Base-by-base conservation (phyloP, 2,329 filamentous ascomycete species). In the Lasiodiplodia hormozganensis region DNA sequence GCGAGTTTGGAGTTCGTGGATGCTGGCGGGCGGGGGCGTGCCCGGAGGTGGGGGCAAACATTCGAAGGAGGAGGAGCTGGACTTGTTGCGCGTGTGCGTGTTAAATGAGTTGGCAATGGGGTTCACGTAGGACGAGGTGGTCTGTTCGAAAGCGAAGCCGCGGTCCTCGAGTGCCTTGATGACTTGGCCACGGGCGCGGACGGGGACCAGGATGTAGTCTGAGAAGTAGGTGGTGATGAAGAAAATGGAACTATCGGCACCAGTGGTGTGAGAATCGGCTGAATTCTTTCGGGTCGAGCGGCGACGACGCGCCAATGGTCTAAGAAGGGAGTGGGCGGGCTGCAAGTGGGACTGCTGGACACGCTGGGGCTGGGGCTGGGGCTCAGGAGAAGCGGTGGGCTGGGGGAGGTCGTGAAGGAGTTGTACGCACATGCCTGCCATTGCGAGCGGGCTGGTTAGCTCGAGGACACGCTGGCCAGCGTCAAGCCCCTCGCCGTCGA, bases 141-240 rank as follows among this genome's bases (percentile, higher is more conserved):
- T 77, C 65, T 84, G 89, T 71, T 93, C 91, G 73, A 97, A 94
- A 73, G 91, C 89, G 76, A 97, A 97, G 1, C 94, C 94, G 57
- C 91, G 88, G 21, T 89, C 87, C 69, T 95, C 85, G 5, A 98
- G 85, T 0, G 93, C 91, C 69, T 89, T 85, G 40, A 93, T 88
- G 58, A 98, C 94, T 49, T 89, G 90, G 31, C 87, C 82, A 62
- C 91, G 89, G 74, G 91, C 89, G 76, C 90, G 92, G 65, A 86
- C 86, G 0, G 96, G 94, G 0, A 97, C 93, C 43, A 98, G 86
- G 74, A 99, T 96, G 80, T 97, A 98, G 82, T 99, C 95, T 40
- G 92, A 96, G 81, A 97, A 98, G 81, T 98, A 99, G 38, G 94
- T 97, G 3, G 95, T 97, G 78, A 97, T 97, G 86, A 98, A 98